Base-by-base conservation (phyloP, 257 asterid genomes). In the Petunia axillaris region DNA sequence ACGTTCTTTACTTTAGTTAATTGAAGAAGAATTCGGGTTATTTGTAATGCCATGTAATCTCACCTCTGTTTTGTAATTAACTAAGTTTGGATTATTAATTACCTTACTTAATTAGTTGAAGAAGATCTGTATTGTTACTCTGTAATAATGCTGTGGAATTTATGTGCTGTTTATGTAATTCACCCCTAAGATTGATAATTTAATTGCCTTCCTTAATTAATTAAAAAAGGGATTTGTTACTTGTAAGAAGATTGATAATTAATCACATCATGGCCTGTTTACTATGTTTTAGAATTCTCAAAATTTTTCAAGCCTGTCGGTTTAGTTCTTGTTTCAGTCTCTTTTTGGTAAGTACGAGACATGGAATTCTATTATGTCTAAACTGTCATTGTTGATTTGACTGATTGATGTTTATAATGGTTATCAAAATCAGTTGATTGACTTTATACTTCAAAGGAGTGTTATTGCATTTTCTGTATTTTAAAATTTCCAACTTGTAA, bases 31-130 rank as follows among this genome's bases (percentile, higher is more conserved):
- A 25, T 25, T 25, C 25, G 25, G 25, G 62, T 15, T 57, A n/a
- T 35, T 55, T 57, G 62, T 57, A 15, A 15, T 57, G 36, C 62
- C 64, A 13, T 64, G 64, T 14, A 59, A 14, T 35, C 25, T 48
- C 11, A 14, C 16, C 59, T 38, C 25, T 37, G 78, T 46, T 57
- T 35, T 63, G 79, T 50, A 50, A 38, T 15, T 57, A n/a, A 65
- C 57, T 66, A 36, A n/a, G 16, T 74, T 75, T 57, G 76, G 76
- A 64, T 52, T 46, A 80, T 74, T 80, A 48, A 75, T 66, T 11
- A 77, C 75, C 48, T 80, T 66, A 40, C 64, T 0, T 78, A n/a
- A 60, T 60, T 58, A 38, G 70, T 65, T 65, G 14, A 39, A 70
- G 59, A 70, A 46, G 57, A 16, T 50, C 50, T 73, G 40, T 25